These are phyloP conservation scores for Penicillium mononematosum DNA, from an alignment of 495 filamentous ascomycete genomes.

Conservation along the genomic window DNA sequence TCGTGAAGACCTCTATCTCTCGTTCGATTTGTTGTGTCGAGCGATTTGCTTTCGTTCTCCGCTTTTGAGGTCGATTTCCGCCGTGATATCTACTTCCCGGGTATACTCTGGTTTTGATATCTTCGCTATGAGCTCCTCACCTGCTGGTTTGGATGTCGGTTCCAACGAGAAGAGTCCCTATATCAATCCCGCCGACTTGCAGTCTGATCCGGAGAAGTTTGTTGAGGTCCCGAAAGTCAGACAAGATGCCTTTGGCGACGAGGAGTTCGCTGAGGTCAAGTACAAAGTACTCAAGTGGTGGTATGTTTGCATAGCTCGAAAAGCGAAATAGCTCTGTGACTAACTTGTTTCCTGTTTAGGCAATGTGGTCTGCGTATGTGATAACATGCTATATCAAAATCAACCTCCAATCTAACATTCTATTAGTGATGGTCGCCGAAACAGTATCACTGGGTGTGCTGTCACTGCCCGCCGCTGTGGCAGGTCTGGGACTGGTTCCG, in stretches of 20 bases:
- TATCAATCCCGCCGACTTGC: conserved; percentile 14
- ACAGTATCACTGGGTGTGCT: conserved; percentile 72
- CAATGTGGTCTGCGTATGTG: conserved; percentile 43
- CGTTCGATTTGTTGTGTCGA: background rate
- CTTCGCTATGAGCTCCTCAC: conserved; percentile 10
- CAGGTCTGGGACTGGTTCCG: conserved; percentile 62
- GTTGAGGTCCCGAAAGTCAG: conserved; percentile 12
- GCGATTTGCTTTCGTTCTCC: background rate
- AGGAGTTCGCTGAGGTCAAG: conserved; percentile 41
- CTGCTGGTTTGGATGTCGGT: conserved; percentile 1
- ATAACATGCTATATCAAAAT: conserved; percentile 9
- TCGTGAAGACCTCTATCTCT: background rate
- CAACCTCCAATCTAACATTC: conserved; percentile 8
- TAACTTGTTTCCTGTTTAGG: conserved; percentile 21
- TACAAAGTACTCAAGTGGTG: conserved; percentile 47
- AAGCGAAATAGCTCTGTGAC: background rate
- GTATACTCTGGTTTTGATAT: conserved; percentile 4
- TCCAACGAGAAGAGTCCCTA: conserved; percentile 9
- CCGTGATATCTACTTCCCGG: background rate
- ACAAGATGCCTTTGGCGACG: conserved; percentile 43
- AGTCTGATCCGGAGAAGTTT: conserved; percentile 24
- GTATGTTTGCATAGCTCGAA: conserved; percentile 24
- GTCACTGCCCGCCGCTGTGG: conserved; percentile 63
- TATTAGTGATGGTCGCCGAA: conserved; percentile 63
- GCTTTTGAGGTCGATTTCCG: background rate